Evolutionary conservation across 2,329 filamentous ascomycete species (phyloP), one percentile per base, ranked within the genome.

Genomic region (Phaeophleospora eucalypticola): DNA sequence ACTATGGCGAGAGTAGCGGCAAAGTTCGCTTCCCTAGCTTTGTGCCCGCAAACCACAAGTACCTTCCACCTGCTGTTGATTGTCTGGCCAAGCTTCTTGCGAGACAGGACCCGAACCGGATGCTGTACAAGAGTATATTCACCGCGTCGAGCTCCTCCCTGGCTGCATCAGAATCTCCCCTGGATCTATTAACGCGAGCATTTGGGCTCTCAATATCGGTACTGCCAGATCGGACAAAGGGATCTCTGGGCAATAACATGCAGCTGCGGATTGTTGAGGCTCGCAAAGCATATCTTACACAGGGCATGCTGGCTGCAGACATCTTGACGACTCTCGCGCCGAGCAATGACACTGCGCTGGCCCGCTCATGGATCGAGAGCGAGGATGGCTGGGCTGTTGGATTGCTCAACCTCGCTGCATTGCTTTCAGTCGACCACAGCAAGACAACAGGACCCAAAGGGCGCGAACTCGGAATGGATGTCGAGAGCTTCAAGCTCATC

Each of bases 41-140:
- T 65, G 85, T 90, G 45, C 88, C 93, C 0, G 74, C 79, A 8
- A 71, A 89, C 21, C 91, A 98, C 65, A 83, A 85, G 35, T 97
- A 97, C 65, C 80, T 95, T 1, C 90, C 91, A 2, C 82, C 88
- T 32, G 93, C 93, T 1, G 81, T 97, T 15, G 93, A 98, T 65
- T 86, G 86, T 39, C 73, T 97, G 19, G 91, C 93, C 2, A 97
- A 97, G 67, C 75, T 98, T 2, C 76, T 98, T 19, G 91, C 93
- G 3, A 80, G 90, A 42, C 93, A 97, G 64, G 91, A 97, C 58
- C 91, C 93, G 0, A 98, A 98, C 60, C 77, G 93, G 51, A 83
- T 82, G 2, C 84, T 87, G 58, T 97, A 90, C 72, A 87, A 86
- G 65, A 76, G 81, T 34, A 85, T 97, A 8, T 94, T 97, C 60